Conservation (phyloP, 345 rosid species). For the Mercurialis annua region DNA sequence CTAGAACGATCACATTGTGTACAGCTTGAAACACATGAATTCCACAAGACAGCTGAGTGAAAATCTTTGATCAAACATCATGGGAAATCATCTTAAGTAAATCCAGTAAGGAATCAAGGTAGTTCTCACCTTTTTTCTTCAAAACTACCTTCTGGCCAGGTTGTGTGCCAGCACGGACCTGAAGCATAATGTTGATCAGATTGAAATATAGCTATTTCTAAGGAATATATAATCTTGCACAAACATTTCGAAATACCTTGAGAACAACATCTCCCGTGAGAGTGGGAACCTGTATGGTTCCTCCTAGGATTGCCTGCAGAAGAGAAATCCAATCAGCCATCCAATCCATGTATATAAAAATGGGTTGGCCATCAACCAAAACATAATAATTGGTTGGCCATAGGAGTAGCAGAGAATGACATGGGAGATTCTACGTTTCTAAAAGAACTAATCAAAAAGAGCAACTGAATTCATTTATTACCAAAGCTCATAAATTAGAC, state of each 20-base stretch:
- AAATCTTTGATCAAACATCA: background rate
- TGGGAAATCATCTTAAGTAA: background rate
- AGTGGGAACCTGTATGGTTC: conserved; percentile 95
- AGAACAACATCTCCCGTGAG: conserved; percentile 96
- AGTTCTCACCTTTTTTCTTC: conserved; percentile 78
- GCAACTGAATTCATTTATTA: no score
- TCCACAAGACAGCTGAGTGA: background rate
- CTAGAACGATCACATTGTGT: background rate
- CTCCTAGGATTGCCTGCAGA: conserved; percentile 92
- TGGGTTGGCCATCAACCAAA: no score
- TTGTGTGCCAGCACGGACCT: conserved; percentile 97
- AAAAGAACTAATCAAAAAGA: background rate
- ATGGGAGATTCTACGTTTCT: background rate
- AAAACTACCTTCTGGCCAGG: conserved; percentile 98
- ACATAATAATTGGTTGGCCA: background rate
- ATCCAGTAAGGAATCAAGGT: background rate
- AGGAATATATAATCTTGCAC: background rate
- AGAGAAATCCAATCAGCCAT: conserved; percentile 11
- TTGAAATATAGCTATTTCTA: background rate
- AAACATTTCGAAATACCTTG: conserved; percentile 51
- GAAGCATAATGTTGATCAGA: conserved; percentile 11
- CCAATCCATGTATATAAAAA: background rate
- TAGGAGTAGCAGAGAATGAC: background rate
- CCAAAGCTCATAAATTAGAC: background rate
- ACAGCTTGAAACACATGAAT: background rate